Conservation (phyloP, 306 rosid genomes). For the Quercus suber region DNA sequence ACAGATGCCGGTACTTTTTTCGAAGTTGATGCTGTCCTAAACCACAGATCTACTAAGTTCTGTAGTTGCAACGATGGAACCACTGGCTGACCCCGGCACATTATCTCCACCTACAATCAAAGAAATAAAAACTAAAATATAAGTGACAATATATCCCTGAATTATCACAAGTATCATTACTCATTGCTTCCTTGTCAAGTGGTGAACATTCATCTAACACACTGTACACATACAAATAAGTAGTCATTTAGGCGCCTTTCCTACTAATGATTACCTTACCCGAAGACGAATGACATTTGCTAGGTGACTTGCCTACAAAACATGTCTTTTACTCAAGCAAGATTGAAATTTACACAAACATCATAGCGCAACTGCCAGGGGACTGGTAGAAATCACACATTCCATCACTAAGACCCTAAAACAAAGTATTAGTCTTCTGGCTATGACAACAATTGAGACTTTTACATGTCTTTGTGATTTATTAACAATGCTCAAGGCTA, state of each 20-base stretch:
- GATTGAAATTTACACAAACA: too few species aligned
- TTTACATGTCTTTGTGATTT: too few species aligned
- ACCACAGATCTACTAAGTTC: slow-evolving; percentile 83
- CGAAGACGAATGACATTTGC: not conserved
- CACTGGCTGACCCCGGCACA: slow-evolving; percentile 82
- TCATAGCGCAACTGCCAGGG: too few species aligned
- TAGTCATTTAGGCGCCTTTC: not conserved
- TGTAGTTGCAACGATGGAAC: slow-evolving; percentile 66
- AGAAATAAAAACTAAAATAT: not conserved
- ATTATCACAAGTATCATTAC: slow-evolving; percentile 1
- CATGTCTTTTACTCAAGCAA: too few species aligned
- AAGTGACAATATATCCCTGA: slow-evolving; percentile 2
- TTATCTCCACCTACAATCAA: slow-evolving; percentile 65
- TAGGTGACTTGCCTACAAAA: too few species aligned
- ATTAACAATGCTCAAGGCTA: too few species aligned
- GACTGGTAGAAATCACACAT: too few species aligned
- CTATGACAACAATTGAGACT: too few species aligned
- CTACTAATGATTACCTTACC: not conserved
- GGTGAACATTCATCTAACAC: not conserved
- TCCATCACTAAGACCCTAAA: too few species aligned
- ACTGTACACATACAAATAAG: not conserved
- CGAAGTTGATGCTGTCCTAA: slow-evolving; percentile 62
- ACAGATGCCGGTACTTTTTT: slow-evolving; percentile 71
- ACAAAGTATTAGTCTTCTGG: too few species aligned
- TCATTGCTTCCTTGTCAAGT: not conserved